Base-by-base conservation (phyloP, 495 filamentous ascomycete genomes). In the Podospora pseudoanserina region DNA sequence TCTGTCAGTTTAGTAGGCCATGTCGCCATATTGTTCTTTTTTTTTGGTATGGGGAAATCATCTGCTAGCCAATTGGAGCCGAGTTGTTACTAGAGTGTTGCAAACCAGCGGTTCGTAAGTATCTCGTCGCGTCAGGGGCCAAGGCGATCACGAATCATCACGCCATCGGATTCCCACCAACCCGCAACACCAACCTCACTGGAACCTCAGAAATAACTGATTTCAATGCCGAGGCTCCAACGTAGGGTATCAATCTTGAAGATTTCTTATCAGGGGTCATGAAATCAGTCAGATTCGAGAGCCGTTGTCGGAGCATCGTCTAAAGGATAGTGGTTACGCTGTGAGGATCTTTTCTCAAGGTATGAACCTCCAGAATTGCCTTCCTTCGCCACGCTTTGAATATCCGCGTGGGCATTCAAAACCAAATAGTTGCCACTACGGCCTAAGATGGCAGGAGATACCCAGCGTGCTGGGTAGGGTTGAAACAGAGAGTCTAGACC, bases 81-180 rank as follows among this genome's bases (percentile, higher is more conserved):
- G 39, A 11, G 7, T 13, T 49, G 39, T 18, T 49, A 18, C 2
- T 49, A 49, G 39, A 49, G 15, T 49, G 9, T 3, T 13, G 39
- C 39, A 16, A 49, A 9, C 27, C 27, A 62, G 56, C 28, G 57
- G 44, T 18, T 19, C 30, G 53, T 60, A 57, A 62, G 67, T 56
- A 18, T 49, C 0, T 49, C 39, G 62, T 72, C 58, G 66, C 70
- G 70, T 69, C 68, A 74, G 63, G n/a, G 49, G 26, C 55, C 28
- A 32, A 55, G 58, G 16, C 53, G 64, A 75, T 67, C 71, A 75
- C 73, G 73, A 63, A 59, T 73, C 67, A 71, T 73, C 69, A 71
- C 73, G 73, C 58, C 64, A 75, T 73, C 23, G 23, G 28, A 16
- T 18, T 20, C 30, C 60, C 44, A 5, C 53, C 20, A 64, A 53